Conservation (phyloP, 306 rosid genomes). For the Erythrophleum fordii region DNA sequence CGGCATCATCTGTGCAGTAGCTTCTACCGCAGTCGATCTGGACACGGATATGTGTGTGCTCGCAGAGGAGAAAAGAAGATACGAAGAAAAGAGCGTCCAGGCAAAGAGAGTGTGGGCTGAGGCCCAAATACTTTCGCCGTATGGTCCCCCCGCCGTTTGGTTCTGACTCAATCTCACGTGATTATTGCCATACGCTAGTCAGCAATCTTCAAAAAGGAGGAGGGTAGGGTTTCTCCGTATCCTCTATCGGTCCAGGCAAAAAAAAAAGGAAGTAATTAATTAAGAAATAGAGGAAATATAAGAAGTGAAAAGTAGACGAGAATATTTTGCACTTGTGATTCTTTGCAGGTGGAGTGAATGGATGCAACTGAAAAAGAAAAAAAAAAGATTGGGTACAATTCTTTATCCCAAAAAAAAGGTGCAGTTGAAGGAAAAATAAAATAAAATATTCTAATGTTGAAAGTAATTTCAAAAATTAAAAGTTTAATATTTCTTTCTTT, state of each 20-base stretch:
- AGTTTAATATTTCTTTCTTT: too few relatives aligned
- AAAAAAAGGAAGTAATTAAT: not conserved
- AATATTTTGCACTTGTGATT: too few relatives aligned
- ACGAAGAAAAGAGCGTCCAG: not conserved
- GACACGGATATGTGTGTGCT: too few relatives aligned
- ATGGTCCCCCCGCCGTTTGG: not conserved
- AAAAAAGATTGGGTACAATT: too few relatives aligned
- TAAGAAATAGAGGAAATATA: not conserved
- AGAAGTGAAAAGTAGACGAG: not conserved
- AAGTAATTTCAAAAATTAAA: too few relatives aligned
- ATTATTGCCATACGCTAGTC: not conserved
- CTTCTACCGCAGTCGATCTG: too few relatives aligned
- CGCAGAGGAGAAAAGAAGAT: not conserved
- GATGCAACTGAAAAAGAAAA: too few relatives aligned
- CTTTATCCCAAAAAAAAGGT: too few relatives aligned
- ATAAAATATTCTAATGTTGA: too few relatives aligned
- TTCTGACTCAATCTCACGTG: not conserved
- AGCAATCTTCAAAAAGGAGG: not conserved
- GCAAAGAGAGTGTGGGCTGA: not conserved
- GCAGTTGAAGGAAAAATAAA: too few relatives aligned
- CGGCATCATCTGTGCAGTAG: too few relatives aligned
- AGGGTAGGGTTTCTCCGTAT: not conserved
- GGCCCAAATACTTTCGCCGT: constrained; percentile 22
- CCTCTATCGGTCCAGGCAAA: not conserved
- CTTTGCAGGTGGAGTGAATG: too few relatives aligned